Evolutionary conservation across 129 eudicot species (phyloP), one percentile per base, ranked within the genome.

Genomic region (Centaurea solstitialis): DNA sequence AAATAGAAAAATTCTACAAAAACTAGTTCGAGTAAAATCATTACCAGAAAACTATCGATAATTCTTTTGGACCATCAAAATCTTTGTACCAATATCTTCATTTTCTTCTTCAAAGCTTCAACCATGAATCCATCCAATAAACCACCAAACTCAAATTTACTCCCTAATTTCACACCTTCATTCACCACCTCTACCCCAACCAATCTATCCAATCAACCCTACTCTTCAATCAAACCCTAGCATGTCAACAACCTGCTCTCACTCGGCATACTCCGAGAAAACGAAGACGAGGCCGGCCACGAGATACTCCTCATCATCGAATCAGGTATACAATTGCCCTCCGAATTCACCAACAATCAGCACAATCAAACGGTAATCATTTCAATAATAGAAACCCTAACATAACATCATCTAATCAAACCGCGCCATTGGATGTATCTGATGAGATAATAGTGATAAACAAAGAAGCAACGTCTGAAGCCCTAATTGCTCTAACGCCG

Each of bases 401-500:
- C 76, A 17, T 22, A 38, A 39, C 45, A 59, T 68, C 45, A 59
- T 68, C 81, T 30, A 59, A 75, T 40, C 80, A 57, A 76, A 15
- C 73, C 6, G n/a, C 41, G 17, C 37, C 7, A 6, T 35, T 82
- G 64, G 99, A 89, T 78, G 76, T 91, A 70, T 89, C 93, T 0
- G 99, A 95, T 79, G 99, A 95, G 83, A 95, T 95, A 12, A 92
- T 95, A 73, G 93, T 95, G 21, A 95, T 95, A 41, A 95, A 95
- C 61, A 93, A 90, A 85, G 98, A 95, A 33, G 97, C 99, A 23
- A 95, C 99, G 0, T 86, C 90, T 5, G 99, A 95, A 82, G 99
- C 99, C 20, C 79, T 93, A 73, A 81, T 87, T 73, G 99, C 99
- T 0, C 84, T 95, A 26, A 86, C 10, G 90, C 98, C 6, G 99